A percentile compares a stretch with the other conserved stretches of the same genome.
Conservation (phyloP, 1,139 yeast genomes). For the Eremothecium coryli region DNA sequence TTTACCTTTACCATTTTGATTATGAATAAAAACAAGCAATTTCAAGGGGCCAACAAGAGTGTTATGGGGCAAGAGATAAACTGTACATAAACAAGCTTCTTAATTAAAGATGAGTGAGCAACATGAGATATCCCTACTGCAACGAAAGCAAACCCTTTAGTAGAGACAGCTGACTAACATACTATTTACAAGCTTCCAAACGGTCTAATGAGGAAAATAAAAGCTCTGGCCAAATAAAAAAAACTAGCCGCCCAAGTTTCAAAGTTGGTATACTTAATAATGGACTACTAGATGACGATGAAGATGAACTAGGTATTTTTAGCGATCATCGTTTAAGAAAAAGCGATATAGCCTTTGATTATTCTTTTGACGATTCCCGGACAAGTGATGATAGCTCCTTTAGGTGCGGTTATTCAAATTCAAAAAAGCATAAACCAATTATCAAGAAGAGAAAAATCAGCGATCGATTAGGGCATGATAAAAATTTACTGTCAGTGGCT, state of each 20-base stretch:
- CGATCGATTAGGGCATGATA: slow-evolving; percentile 5
- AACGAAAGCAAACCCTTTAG: too few species aligned
- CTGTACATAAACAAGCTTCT: too few species aligned
- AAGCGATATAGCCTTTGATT: neutral
- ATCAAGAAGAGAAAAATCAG: slow-evolving; percentile 1
- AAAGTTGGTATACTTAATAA: slow-evolving; percentile 19
- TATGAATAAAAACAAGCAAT: too few species aligned
- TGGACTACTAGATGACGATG: slow-evolving; percentile 18
- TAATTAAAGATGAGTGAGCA: too few species aligned
- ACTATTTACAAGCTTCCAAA: too few species aligned
- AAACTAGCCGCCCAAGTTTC: slow-evolving; percentile 15
- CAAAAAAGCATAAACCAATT: slow-evolving; percentile 4
- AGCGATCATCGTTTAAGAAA: neutral
- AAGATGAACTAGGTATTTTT: slow-evolving; percentile 6
- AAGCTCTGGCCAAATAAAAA: slow-evolving; percentile 3
- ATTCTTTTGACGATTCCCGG: neutral
- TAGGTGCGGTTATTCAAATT: slow-evolving; percentile 2
- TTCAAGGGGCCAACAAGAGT: too few species aligned
- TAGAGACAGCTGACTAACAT: too few species aligned
- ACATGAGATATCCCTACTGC: too few species aligned
- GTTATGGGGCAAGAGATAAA: too few species aligned
- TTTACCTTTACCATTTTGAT: too few species aligned
- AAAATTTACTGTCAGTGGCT: slow-evolving; percentile 1
- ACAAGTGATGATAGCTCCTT: slow-evolving; percentile 14
- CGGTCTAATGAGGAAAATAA: too few species aligned